A percentile compares a stretch with the other conserved stretches of the same genome.
These are phyloP conservation scores for Fusarium avenaceum DNA, from an alignment of 2,329 filamentous ascomycete species.

Conservation along the genomic window DNA sequence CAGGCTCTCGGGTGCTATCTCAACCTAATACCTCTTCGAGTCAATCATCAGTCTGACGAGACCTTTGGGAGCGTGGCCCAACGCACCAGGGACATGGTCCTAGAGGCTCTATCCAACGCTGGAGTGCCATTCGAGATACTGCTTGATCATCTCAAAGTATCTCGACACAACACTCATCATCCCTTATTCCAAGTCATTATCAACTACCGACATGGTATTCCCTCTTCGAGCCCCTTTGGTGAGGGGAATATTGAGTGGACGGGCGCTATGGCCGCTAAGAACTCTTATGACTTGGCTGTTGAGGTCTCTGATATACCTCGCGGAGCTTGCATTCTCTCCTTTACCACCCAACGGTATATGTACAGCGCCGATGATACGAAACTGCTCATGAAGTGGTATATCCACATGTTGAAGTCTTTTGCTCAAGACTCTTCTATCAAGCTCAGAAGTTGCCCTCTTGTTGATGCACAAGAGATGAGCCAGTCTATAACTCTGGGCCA, in stretches of 20 bases:
- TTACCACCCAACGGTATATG: neutral
- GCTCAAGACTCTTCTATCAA: neutral
- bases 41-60: neutral
- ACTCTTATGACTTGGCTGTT: neutral
- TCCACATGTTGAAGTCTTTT: neutral
- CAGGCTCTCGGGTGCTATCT: conserved; percentile 15
- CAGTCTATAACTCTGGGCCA: neutral
- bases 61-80: neutral
- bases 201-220: neutral
- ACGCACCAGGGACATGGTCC: neutral
- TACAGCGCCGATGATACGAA: neutral
- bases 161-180: neutral
- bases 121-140: conserved; percentile 13
- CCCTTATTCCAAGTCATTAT: conserved; percentile 13
- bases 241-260: neutral
- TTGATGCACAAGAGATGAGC: neutral
- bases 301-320: neutral
- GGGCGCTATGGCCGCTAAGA: neutral
- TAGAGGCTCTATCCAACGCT: conserved; percentile 5
- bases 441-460: neutral
- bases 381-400: neutral
- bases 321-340: neutral
- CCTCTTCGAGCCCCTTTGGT: neutral
- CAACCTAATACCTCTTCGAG: conserved; percentile 12
- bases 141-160: conserved; percentile 3